Conservation (phyloP, 169 alveolate genomes). For the Cryptosporidium tyzzeri region DNA sequence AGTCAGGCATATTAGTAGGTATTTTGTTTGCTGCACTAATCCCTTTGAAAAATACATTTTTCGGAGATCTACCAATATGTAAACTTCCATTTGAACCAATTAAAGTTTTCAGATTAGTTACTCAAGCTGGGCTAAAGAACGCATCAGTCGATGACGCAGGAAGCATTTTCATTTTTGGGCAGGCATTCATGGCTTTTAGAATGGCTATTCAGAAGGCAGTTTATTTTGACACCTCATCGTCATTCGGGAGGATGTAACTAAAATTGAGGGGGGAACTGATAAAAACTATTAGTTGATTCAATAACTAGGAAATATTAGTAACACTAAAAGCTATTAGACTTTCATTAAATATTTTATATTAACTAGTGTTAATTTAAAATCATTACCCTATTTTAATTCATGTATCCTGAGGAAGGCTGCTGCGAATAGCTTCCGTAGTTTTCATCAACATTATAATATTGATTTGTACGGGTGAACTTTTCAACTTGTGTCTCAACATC, state of each 20-base stretch:
- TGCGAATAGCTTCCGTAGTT: constrained; percentile 51
- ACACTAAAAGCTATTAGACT: constrained; percentile 2
- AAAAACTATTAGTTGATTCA: not conserved
- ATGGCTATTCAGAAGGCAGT: constrained; percentile 69
- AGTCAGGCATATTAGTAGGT: constrained; percentile 57
- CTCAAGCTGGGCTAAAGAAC: constrained; percentile 62
- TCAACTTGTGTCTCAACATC: constrained; percentile 94
- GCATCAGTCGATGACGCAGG: constrained; percentile 68
- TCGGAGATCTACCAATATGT: constrained; percentile 58
- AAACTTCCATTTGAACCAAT: constrained; percentile 74
- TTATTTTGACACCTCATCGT: constrained; percentile 55
- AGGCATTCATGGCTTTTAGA: constrained; percentile 76
- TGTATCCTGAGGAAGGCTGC: constrained; percentile 52
- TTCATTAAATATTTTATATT: constrained; percentile 7
- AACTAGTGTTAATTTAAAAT: constrained; percentile 17
- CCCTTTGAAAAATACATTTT: constrained; percentile 29
- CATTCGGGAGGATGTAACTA: constrained; percentile 31
- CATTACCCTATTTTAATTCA: constrained; percentile 4
- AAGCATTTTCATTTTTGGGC: constrained; percentile 73
- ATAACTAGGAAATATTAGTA: constrained; percentile 5
- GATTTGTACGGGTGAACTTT: constrained; percentile 87
- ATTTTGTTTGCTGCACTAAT: constrained; percentile 41
- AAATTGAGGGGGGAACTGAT: not conserved
- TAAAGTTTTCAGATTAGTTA: constrained; percentile 36
- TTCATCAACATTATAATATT: constrained; percentile 77